Evolutionary conservation across 139 green algal species (phyloP).

Genomic region (Monoraphidium neglectum): DNA sequence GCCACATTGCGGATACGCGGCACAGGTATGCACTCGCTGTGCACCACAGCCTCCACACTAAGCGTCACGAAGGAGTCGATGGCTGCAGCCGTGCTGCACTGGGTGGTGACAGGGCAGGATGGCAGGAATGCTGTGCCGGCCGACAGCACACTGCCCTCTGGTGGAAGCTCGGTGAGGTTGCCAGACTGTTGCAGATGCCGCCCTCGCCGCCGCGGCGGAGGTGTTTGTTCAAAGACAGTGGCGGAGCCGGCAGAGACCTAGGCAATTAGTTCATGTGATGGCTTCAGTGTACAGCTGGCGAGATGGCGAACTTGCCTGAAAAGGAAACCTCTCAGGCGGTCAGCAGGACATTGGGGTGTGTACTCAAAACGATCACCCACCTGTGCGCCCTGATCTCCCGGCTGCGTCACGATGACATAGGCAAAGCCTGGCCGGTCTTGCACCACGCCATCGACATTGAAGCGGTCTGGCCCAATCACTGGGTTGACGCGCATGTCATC

Average conservation of each 20-base stretch:
- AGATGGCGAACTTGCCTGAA: too few species aligned
- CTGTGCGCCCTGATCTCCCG: constrained; percentile 13
- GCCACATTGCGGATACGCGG: neutral
- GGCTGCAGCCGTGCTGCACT: constrained; percentile 5
- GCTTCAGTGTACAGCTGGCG: too few species aligned
- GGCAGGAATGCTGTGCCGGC: constrained; percentile 14
- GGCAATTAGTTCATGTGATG: too few species aligned
- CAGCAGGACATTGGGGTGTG: too few species aligned
- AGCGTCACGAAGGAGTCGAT: neutral
- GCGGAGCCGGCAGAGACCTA: too few species aligned
- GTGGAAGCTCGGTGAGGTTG: constrained; percentile 2
- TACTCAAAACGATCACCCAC: neutral
- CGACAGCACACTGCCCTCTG: neutral
- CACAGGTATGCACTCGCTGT: constrained; percentile 24
- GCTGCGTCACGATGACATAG: constrained; percentile 35
- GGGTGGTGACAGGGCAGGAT: neutral
- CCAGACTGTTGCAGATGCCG: neutral
- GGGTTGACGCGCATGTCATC: constrained; percentile 2
- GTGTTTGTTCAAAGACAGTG: too few species aligned
- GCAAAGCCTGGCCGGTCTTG: constrained; percentile 38
- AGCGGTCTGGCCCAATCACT: constrained; percentile 23
- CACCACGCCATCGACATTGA: constrained; percentile 25
- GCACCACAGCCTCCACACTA: constrained; percentile 11
- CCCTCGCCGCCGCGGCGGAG: neutral
- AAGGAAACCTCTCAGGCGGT: too few species aligned